Evolutionary conservation across 163 green algal genomes (phyloP), one percentile per base, ranked within the genome.

Genomic region (Scenedesmus sp.): DNA sequence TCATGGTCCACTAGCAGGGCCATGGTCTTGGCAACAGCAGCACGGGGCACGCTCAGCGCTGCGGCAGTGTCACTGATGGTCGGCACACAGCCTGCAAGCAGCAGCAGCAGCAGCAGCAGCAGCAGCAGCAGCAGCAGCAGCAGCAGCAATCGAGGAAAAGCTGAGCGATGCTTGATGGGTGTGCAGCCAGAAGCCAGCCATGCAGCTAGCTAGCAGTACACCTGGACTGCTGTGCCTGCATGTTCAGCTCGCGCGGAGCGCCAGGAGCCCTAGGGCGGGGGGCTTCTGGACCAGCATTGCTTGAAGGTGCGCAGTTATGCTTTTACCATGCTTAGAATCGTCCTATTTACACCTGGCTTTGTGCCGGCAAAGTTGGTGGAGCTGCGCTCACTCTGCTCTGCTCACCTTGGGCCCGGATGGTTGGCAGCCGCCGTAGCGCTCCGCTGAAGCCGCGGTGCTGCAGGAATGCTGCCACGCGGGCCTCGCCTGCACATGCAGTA

Each of bases 1-100:
- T 88, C 1, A 10, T 76, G 20, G 59, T 73, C 86, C 13, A 85
- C 85, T 54, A 93, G 76, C 55, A 93, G 46, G 3, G 26, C 74
- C 90, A 93, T 91, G 18, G 73, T 91, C 85, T 93, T 93, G 85
- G 76, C 90, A 3, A 88, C 86, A 26, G 10, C 70, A 15, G 34
- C 34, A 5, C n/a, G 26, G 8, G 83, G 90, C 5, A 84, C 20
- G 7, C 59, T 62, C 4, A 90, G 76, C 3, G 85, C 16, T 34
- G 56, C 85, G 67, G 90, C 55, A 81, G 90, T 55, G 18, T 46
- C 70, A 2, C 13, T 84, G 59, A 76, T 15, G 54, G 23, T 60
- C 8, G 70, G 83, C 20, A 62, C 62, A 4, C 77, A 85, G 18
- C 54, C 18, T 83, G 46, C 86, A 73, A 57, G 5, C 52, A 56